These are phyloP conservation scores for Juglanconis oblonga DNA, from an alignment of 2,329 filamentous ascomycete genomes.

Conservation along the genomic window DNA sequence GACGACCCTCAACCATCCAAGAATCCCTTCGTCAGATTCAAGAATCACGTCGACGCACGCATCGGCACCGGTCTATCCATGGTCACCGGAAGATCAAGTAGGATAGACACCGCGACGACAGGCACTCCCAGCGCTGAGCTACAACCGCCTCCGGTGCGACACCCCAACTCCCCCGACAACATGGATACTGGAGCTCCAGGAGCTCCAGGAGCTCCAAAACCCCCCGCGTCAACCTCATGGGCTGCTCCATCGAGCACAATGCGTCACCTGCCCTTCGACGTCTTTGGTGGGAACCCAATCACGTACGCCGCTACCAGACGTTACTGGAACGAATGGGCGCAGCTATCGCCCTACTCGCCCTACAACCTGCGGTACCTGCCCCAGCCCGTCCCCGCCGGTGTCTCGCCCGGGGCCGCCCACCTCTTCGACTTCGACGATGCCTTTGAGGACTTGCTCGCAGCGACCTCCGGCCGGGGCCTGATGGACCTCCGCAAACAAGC, in stretches of 20 bases:
- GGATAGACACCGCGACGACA: not conserved
- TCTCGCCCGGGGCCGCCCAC: constrained; percentile 26
- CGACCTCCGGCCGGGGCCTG: constrained; percentile 40
- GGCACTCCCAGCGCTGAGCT: not conserved
- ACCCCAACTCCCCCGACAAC: not conserved
- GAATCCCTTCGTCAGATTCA: constrained; percentile 40
- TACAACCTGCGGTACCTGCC: constrained; percentile 41
- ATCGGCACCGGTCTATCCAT: constrained; percentile 31
- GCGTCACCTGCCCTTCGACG: too few relatives aligned
- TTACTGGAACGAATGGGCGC: constrained; percentile 34
- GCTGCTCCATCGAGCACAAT: not conserved
- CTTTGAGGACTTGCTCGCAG: constrained; percentile 55
- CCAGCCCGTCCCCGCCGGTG: constrained; percentile 39
- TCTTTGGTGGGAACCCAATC: too few relatives aligned
- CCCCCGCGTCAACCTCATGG: not conserved
- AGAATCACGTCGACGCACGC: constrained; percentile 37
- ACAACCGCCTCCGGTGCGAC: not conserved
- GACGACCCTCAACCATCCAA: constrained; percentile 20
- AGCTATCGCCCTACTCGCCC: constrained; percentile 43
- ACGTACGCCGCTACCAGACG: not conserved
- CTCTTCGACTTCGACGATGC: constrained; percentile 54
- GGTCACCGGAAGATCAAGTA: constrained; percentile 23
- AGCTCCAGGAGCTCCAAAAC: not conserved
- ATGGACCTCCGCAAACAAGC: constrained; percentile 31
- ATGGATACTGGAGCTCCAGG: not conserved